Evolutionary conservation across 805 yeast genomes (phyloP).

Genomic region (Tetrapisispora phaffii): DNA sequence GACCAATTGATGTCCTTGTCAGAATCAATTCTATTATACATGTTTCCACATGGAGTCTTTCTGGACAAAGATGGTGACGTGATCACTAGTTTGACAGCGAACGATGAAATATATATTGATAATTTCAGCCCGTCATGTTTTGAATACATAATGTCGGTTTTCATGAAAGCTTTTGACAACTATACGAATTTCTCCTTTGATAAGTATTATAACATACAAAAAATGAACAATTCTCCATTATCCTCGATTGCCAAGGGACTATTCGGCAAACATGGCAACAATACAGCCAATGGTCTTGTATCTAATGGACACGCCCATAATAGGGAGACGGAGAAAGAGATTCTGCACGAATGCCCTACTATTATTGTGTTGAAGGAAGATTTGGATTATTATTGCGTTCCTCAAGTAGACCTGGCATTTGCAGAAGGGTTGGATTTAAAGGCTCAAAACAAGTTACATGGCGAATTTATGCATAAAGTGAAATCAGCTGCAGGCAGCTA

Average conservation of each 20-base stretch:
- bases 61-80: conserved; percentile 63
- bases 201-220: background rate
- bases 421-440: conserved; percentile 24
- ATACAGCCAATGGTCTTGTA: background rate
- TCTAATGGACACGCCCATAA: conserved; percentile 5
- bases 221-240: background rate
- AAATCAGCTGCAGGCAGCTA: conserved; percentile 62
- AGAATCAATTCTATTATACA: conserved; percentile 73
- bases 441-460: conserved; percentile 31
- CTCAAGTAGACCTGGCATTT: conserved; percentile 36
- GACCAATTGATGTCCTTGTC: conserved; percentile 85
- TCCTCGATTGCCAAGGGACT: conserved; percentile 4
- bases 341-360: conserved; percentile 70
- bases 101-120: conserved; percentile 60
- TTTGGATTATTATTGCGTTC: conserved; percentile 80
- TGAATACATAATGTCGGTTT: conserved; percentile 62
- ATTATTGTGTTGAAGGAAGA: conserved; percentile 86
- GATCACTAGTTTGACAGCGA: conserved; percentile 63
- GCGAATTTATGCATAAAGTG: conserved; percentile 44
- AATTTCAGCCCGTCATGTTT: conserved; percentile 80
- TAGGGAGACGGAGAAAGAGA: conserved; percentile 37
- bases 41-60: conserved; percentile 82
- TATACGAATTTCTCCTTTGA: conserved; percentile 26
- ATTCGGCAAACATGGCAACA: conserved; percentile 3
- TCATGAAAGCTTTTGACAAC: conserved; percentile 56